Evolutionary conservation across 1,284 basidiomycete species (phyloP).

Genomic region (Inonotus hispidus): DNA sequence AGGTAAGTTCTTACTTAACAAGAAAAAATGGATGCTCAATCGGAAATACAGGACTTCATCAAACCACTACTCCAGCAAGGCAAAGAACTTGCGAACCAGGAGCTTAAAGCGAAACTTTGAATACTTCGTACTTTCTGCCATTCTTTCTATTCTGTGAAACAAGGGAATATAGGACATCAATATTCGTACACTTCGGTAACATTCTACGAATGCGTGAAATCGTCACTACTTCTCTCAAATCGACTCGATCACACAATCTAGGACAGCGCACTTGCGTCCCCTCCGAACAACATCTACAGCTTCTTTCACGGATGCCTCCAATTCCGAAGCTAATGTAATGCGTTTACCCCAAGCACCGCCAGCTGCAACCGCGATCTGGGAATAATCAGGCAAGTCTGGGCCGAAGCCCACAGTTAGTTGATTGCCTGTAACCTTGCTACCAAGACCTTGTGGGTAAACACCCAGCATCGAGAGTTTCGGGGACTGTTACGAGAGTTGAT

Average conservation of each 20-base stretch:
- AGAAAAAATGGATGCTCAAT: background rate
- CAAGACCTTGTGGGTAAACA: slow-evolving; percentile 55
- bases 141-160: background rate
- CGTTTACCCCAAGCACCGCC: slow-evolving; percentile 60
- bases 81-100: slow-evolving; percentile 28
- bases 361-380: slow-evolving; percentile 55
- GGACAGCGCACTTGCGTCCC: slow-evolving; percentile 55
- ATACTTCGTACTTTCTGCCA: background rate
- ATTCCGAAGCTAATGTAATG: slow-evolving; percentile 33
- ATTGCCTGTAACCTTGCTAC: slow-evolving; percentile 40
- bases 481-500: slow-evolving; percentile 32
- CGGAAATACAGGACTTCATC: slow-evolving; percentile 36
- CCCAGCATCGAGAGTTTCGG: slow-evolving; percentile 60
- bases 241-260: slow-evolving; percentile 46
- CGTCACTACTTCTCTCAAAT: slow-evolving; percentile 26
- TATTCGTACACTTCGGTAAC: background rate
- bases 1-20: slow-evolving; percentile 32
- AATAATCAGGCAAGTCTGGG: slow-evolving; percentile 55
- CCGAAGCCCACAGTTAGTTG: slow-evolving; percentile 61
- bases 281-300: slow-evolving; percentile 50
- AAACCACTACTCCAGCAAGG: slow-evolving; percentile 45
- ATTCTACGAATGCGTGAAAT: too few species aligned
- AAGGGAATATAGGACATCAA: background rate
- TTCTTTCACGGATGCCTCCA: slow-evolving; percentile 41
- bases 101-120: background rate